phyloP scores from a whole-genome alignment of 129 eudicot genomes.

The Centaurea solstitialis region DNA sequence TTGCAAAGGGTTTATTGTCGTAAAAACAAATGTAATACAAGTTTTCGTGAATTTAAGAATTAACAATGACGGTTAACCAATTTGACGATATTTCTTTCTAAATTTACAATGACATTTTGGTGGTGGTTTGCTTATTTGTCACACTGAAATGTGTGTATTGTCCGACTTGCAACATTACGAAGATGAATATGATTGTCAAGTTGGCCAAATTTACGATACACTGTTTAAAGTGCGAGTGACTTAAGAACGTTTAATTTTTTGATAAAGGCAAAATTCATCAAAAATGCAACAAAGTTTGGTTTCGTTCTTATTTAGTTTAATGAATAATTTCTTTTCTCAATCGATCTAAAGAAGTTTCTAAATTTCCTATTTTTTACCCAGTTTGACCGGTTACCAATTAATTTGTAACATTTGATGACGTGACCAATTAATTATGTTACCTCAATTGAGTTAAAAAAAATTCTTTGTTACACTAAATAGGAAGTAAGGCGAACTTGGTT shows the following conservation, averaged over 20 bases:
- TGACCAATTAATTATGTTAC: no score
- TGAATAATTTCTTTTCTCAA: no score
- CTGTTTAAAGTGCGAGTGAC: background rate
- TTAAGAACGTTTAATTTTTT: background rate
- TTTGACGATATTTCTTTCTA: background rate
- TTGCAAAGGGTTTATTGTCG: background rate
- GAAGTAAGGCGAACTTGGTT: no score
- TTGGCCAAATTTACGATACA: background rate
- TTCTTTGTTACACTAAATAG: background rate
- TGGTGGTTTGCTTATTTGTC: background rate
- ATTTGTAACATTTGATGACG: no score
- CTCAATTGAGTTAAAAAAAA: no score
- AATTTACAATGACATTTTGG: background rate
- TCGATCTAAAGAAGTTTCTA: no score
- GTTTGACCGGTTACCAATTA: no score
- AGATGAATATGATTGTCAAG: background rate
- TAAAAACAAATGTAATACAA: constrained; percentile 6
- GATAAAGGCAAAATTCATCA: no score
- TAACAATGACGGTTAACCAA: background rate
- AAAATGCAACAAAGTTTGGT: no score
- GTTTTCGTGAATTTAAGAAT: background rate
- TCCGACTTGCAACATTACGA: no score
- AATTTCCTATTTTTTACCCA: no score
- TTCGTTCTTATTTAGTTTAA: no score
- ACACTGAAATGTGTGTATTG: background rate